Base-by-base conservation (phyloP, 768 basidiomycete genomes). In the Guyanaporus albipodus region DNA sequence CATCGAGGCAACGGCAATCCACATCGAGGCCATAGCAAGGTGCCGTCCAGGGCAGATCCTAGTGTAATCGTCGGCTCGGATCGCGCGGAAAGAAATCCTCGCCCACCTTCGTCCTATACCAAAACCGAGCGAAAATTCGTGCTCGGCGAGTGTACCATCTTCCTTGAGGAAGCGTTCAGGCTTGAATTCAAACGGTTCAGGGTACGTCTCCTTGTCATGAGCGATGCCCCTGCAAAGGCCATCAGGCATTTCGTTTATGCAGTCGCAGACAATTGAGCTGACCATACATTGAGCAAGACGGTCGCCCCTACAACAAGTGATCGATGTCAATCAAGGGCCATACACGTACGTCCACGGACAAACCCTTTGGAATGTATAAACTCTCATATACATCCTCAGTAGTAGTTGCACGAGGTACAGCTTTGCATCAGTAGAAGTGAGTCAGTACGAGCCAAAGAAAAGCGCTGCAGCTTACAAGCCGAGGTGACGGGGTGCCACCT, bases 111-210 rank as follows among this genome's bases (percentile, higher is more conserved):
- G 52, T 32, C 63, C 60, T 10, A 55, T 59, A n/a, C 60, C 62
- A 11, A 63, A 63, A 6, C 44, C 31, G n/a, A 53, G 42, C 4
- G 54, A 31, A 26, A 2, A n/a, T 2, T 52, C 50, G 6, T 17
- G 28, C 7, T 47, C 48, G 6, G n/a, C 43, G 22, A 55, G 50
- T 4, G 49, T 41, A 15, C 51, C 62, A 36, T 64, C 46, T 11
- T 50, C 43, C 23, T 37, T 52, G 1, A 63, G 2, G 37, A 68
- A 77, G 11, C 75, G 64, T 17, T 70, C 68, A 10, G 75, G 77
- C 1, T 55, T 51, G 54, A 75, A 79, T 10, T 54, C 52, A 6
- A 67, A 55, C 4, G 77, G 73, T 33, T 74, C 54, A 2, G 63
- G 50, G 44, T 73, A 79, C 5, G 64, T 57, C 17, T 56, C 50